These are phyloP conservation scores for Aspergillus taichungensis DNA, from an alignment of 495 filamentous ascomycete genomes.

Conservation along the genomic window DNA sequence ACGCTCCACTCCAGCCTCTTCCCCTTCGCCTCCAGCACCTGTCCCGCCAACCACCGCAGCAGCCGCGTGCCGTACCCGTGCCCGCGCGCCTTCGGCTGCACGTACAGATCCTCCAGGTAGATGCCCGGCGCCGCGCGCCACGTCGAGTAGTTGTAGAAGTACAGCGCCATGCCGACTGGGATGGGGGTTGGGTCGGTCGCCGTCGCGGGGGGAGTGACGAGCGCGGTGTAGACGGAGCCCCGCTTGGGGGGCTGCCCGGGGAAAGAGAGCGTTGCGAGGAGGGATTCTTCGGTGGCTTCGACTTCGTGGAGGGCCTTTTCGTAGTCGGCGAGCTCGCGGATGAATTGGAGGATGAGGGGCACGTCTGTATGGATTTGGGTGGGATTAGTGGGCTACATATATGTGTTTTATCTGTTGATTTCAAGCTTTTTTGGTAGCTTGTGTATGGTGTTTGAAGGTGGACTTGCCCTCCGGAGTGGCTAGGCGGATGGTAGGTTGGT, in stretches of 20 bases:
- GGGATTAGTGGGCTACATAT: not conserved
- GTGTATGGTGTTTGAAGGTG: not conserved
- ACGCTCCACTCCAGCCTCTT: slow-evolving; percentile 87
- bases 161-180: slow-evolving; percentile 54
- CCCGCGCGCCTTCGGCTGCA: slow-evolving; percentile 58
- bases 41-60: slow-evolving; percentile 69
- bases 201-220: slow-evolving; percentile 27
- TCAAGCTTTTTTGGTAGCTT: not conserved
- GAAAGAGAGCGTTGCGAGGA: slow-evolving; percentile 73
- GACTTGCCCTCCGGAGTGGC: slow-evolving; percentile 37
- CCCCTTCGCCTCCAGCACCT: slow-evolving; percentile 56
- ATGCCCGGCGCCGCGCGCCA: slow-evolving; percentile 84
- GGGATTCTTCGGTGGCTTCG: slow-evolving; percentile 65
- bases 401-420: too few relatives aligned
- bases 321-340: slow-evolving; percentile 82
- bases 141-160: slow-evolving; percentile 70
- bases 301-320: slow-evolving; percentile 64
- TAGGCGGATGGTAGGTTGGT: slow-evolving; percentile 38
- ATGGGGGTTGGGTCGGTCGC: slow-evolving; percentile 17
- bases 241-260: slow-evolving; percentile 34
- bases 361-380: slow-evolving; percentile 53
- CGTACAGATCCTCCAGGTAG: slow-evolving; percentile 90
- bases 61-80: slow-evolving; percentile 72
- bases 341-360: slow-evolving; percentile 68
- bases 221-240: slow-evolving; percentile 36